Conservation (phyloP, 805 yeast species). For the Yarrowia osloensis region DNA sequence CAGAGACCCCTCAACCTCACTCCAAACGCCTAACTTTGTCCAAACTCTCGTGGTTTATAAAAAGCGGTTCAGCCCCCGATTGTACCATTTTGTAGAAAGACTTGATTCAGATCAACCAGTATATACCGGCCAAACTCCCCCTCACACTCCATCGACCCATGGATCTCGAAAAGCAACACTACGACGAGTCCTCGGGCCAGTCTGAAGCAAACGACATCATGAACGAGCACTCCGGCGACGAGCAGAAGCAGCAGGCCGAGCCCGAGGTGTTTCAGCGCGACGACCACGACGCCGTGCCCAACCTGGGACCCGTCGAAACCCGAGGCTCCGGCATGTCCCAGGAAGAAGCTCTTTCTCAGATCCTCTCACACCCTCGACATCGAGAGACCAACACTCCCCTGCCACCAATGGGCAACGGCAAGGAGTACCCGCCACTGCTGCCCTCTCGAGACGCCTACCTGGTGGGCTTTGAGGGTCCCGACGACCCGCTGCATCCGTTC, state of each 20-base stretch:
- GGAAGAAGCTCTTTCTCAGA: constrained; percentile 4
- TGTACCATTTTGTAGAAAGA: background rate
- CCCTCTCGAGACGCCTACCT: constrained; percentile 46
- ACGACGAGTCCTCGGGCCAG: constrained; percentile 23
- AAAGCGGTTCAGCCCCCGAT: constrained; percentile 28
- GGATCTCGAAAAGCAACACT: constrained; percentile 22
- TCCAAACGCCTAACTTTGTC: background rate
- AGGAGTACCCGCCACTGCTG: constrained; percentile 33
- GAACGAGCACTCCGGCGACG: background rate
- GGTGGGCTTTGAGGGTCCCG: constrained; percentile 68
- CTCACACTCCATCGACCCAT: background rate
- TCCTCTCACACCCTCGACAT: constrained; percentile 9
- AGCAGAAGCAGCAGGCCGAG: background rate
- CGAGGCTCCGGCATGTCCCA: background rate
- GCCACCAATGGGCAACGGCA: constrained; percentile 33
- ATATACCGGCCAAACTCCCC: background rate
- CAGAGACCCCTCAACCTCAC: background rate
- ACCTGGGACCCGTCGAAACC: background rate
- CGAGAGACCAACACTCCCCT: constrained; percentile 16
- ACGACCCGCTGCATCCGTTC: constrained; percentile 77
- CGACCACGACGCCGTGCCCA: background rate
- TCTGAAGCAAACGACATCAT: constrained; percentile 10
- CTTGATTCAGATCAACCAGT: background rate
- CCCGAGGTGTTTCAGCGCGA: background rate
- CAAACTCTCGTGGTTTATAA: constrained; percentile 8